Evolutionary conservation across 305 asterid species (phyloP).

Genomic region (Fraxinus velutina): DNA sequence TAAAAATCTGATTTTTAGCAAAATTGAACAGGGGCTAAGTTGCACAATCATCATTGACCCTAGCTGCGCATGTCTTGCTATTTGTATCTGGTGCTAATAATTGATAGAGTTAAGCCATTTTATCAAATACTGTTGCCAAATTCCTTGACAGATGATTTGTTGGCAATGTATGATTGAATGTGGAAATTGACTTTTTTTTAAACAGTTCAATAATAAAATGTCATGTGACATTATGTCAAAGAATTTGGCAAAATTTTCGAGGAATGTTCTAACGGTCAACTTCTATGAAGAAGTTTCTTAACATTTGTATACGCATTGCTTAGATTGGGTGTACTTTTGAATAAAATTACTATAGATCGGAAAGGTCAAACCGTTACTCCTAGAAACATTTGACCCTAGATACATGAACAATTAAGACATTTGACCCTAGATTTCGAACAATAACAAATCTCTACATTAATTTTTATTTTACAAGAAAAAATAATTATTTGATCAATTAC

Average conservation of each 20-base stretch:
- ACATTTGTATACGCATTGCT: background rate
- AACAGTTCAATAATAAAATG: too few relatives aligned
- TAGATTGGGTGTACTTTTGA: background rate
- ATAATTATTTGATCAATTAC: background rate
- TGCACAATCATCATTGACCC: background rate
- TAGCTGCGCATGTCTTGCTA: background rate
- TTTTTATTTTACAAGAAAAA: background rate
- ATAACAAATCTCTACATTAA: too few relatives aligned
- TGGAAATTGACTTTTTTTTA: too few relatives aligned
- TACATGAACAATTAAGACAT: background rate
- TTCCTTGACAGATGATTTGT: too few relatives aligned
- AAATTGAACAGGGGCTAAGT: background rate
- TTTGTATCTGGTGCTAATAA: background rate
- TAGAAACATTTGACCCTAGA: background rate
- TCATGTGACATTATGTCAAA: too few relatives aligned
- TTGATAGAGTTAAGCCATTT: too few relatives aligned
- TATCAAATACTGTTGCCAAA: too few relatives aligned
- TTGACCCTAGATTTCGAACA: background rate
- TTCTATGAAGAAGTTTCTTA: background rate
- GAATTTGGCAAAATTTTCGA: too few relatives aligned
- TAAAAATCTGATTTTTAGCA: background rate
- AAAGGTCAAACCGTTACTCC: background rate
- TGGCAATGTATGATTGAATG: too few relatives aligned
- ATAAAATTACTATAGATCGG: background rate
- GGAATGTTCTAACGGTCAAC: too few relatives aligned